Percentiles rank a stretch among this genome's conserved stretches.
phyloP scores from a whole-genome alignment of 257 asterid genomes.

The Fraxinus americana region DNA sequence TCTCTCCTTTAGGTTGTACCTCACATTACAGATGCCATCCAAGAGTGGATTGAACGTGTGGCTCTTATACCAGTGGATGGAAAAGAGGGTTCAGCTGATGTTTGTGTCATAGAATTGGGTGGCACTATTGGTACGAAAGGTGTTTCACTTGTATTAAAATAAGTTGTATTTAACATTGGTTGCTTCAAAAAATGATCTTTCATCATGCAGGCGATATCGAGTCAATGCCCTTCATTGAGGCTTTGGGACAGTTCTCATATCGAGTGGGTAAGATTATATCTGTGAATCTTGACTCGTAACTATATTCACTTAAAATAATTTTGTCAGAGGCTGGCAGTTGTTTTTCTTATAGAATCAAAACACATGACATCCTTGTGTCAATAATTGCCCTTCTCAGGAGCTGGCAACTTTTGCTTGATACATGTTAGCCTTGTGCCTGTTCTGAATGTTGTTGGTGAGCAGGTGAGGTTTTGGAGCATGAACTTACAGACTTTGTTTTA shows the following conservation, averaged over 20 bases:
- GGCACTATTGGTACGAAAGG: constrained; percentile 68
- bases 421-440: constrained; percentile 98
- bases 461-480: constrained; percentile 42
- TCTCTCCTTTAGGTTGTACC: constrained; percentile 66
- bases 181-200: constrained; percentile 5
- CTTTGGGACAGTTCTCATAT: constrained; percentile 86
- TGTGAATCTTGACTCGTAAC: background rate
- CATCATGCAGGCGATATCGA: constrained; percentile 82
- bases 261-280: constrained; percentile 72
- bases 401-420: constrained; percentile 85
- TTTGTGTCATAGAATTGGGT: constrained; percentile 82
- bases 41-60: constrained; percentile 82
- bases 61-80: constrained; percentile 76
- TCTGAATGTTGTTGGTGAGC: constrained; percentile 86
- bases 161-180: background rate
- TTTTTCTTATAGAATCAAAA: background rate
- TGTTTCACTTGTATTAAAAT: background rate
- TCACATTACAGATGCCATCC: constrained; percentile 84
- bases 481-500: background rate
- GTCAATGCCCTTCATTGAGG: constrained; percentile 94
- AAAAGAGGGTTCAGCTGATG: constrained; percentile 81
- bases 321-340: background rate
- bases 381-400: constrained; percentile 53
- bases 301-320: background rate
- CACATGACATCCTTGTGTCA: background rate